Conservation (phyloP, 495 filamentous ascomycete genomes). For the Tuber borchii region DNA sequence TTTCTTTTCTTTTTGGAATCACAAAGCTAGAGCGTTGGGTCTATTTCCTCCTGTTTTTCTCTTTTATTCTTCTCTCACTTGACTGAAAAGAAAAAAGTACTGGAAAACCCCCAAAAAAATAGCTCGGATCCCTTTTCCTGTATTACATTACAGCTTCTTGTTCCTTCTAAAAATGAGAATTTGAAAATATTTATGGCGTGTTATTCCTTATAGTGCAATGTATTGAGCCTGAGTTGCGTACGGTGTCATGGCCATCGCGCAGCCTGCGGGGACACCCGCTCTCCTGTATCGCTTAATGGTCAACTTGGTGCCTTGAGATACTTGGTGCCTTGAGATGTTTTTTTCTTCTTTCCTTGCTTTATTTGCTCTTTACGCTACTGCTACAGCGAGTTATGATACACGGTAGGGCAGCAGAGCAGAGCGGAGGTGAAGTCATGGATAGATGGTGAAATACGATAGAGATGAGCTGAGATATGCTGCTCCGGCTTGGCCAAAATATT, state of each 20-base stretch:
- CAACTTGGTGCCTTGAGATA: neutral
- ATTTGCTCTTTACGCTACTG: neutral
- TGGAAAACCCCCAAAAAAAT: neutral
- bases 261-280: neutral
- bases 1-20: conserved; percentile 37
- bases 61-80: conserved; percentile 16
- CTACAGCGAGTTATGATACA: neutral
- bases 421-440: neutral
- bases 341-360: neutral
- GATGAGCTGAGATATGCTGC: neutral
- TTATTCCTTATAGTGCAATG: neutral
- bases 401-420: neutral
- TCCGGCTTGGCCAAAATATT: neutral
- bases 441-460: neutral
- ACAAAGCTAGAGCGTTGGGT: conserved; percentile 37
- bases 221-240: neutral
- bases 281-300: neutral
- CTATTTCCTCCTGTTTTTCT: conserved; percentile 8
- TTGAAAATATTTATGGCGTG: neutral
- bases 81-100: conserved; percentile 8
- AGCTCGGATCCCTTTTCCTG: neutral
- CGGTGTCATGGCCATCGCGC: too few relatives aligned
- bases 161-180: neutral
- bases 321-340: neutral
- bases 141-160: conserved; percentile 5